These are phyloP conservation scores for Colletotrichum falcatum DNA, from an alignment of 2,329 filamentous ascomycete genomes.

Conservation along the genomic window DNA sequence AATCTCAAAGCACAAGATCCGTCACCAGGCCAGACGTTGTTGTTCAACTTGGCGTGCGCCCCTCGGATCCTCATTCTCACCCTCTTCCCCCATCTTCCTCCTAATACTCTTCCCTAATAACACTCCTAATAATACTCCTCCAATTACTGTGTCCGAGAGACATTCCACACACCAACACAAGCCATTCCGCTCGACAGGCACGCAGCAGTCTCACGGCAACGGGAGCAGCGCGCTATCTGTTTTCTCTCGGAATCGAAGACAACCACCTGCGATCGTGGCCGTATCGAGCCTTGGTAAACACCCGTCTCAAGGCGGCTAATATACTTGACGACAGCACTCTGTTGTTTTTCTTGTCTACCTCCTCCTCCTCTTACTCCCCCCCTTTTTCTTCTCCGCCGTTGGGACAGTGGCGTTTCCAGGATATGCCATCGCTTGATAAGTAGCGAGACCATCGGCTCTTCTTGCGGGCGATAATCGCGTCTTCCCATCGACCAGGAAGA, in stretches of 20 bases:
- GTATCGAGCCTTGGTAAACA: conserved; percentile 8
- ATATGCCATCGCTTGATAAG: conserved; percentile 28
- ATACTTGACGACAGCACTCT: neutral
- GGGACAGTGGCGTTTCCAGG: conserved; percentile 31
- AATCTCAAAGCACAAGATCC: neutral
- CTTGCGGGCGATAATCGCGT: neutral
- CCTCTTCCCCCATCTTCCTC: no score
- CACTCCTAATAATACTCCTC: neutral
- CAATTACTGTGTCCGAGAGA: conserved; percentile 11
- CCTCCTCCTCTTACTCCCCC: neutral
- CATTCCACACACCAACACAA: conserved; percentile 34
- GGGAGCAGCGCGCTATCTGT: neutral
- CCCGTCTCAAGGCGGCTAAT: conserved; percentile 19
- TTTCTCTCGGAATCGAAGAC: neutral
- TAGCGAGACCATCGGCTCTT: conserved; percentile 10
- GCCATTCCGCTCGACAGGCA: conserved; percentile 29
- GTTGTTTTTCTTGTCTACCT: conserved; percentile 5
- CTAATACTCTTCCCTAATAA: neutral
- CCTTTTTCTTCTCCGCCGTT: conserved; percentile 11
- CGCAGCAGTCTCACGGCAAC: conserved; percentile 39
- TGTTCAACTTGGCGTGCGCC: conserved; percentile 19
- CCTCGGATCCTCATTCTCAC: neutral
- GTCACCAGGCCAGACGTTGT: conserved; percentile 6
- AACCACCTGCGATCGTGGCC: neutral
- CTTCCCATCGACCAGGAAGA: neutral